Evolutionary conservation across 2,329 filamentous ascomycete genomes (phyloP).

Genomic region (Tetracladium maxilliforme): DNA sequence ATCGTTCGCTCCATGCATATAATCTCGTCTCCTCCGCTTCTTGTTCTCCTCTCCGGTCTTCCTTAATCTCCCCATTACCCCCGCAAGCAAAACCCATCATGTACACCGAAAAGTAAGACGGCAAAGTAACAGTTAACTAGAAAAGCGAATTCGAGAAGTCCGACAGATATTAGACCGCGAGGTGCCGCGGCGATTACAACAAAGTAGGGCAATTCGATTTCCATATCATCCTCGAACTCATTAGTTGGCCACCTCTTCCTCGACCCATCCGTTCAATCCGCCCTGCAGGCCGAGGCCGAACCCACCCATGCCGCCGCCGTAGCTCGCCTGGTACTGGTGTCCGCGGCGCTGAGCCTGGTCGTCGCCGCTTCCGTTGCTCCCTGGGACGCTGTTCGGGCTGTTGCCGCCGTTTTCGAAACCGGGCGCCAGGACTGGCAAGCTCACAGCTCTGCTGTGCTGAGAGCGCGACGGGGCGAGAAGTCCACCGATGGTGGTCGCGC

Average conservation of each 20-base stretch:
- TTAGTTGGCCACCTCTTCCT: conserved; percentile 47
- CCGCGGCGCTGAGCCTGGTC: conserved; percentile 33
- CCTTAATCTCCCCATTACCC: too few species aligned
- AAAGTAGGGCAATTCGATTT: too few species aligned
- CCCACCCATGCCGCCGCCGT: conserved; percentile 38
- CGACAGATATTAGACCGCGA: too few species aligned
- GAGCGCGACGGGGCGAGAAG: conserved; percentile 50
- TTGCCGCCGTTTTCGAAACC: conserved; percentile 45
- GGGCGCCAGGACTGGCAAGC: conserved; percentile 59
- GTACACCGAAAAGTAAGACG: too few species aligned
- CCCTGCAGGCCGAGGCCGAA: conserved; percentile 48
- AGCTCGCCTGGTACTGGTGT: conserved; percentile 52
- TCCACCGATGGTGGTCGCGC: conserved; percentile 58
- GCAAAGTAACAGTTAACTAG: too few species aligned
- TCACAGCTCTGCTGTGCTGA: conserved; percentile 68
- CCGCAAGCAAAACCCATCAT: too few species aligned
- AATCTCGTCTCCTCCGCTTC: too few species aligned
- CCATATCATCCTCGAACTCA: too few species aligned
- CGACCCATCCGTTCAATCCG: conserved; percentile 51
- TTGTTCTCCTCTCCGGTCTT: too few species aligned
- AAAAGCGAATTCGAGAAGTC: too few species aligned
- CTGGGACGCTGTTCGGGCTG: conserved; percentile 31
- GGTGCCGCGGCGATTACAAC: too few species aligned
- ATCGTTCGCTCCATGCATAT: too few species aligned
- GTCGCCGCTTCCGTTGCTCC: conserved; percentile 25